Conservation (phyloP, 106 monocot species). For the Dendrobium nobile region DNA sequence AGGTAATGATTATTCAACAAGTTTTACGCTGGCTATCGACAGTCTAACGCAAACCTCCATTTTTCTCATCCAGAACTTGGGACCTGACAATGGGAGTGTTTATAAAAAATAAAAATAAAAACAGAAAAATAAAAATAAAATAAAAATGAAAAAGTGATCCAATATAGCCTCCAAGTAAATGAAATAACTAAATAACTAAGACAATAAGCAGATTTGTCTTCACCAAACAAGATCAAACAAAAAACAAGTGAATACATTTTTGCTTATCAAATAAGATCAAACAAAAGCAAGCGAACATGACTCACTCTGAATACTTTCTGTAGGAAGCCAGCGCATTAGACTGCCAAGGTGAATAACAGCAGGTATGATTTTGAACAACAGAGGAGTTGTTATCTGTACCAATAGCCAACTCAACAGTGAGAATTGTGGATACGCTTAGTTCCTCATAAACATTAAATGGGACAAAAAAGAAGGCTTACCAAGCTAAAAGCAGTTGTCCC, state of each 20-base stretch:
- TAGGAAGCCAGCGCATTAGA: slow-evolving; percentile 69
- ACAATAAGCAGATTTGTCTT: not conserved
- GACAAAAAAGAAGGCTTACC: slow-evolving; percentile 32
- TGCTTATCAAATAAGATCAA: not conserved
- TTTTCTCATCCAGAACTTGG: too few species aligned
- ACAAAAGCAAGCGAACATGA: not conserved
- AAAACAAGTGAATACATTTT: not conserved
- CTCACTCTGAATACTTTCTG: slow-evolving; percentile 24
- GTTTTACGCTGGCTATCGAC: too few species aligned
- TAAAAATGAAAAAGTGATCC: too few species aligned
- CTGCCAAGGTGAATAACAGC: slow-evolving; percentile 54
- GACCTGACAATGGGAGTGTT: too few species aligned
- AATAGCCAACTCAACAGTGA: not conserved
- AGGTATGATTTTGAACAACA: slow-evolving; percentile 66
- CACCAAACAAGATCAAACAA: not conserved
- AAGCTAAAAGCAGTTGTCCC: slow-evolving; percentile 97
- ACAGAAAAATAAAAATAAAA: too few species aligned
- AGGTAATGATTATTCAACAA: too few species aligned
- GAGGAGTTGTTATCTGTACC: slow-evolving; percentile 64
- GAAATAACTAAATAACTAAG: not conserved
- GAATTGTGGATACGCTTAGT: not conserved
- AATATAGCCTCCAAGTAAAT: too few species aligned
- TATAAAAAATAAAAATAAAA: too few species aligned
- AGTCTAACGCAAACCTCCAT: too few species aligned
- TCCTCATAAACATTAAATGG: not conserved